Evolutionary conservation across 176 grass and related monocot genomes (phyloP), one percentile per base, ranked within the genome.

Genomic region (Lolium rigidum): DNA sequence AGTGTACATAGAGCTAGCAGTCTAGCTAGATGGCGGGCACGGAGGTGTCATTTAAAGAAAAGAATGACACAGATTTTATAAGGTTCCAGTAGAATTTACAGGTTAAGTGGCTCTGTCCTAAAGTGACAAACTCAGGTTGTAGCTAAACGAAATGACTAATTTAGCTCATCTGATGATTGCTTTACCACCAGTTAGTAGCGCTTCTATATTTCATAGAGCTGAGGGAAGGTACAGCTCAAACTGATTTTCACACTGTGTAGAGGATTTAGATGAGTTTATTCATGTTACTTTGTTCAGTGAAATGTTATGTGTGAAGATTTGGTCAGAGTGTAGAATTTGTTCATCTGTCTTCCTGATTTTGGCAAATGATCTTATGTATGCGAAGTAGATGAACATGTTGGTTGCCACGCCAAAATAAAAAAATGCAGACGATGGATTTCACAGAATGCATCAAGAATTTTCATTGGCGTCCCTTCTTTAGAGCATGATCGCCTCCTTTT

Each of bases 1-100:
- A 84, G 58, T 89, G 87, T 89, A 86, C 67, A 92, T 92, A 89
- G 87, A 89, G 60, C 74, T 86, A 86, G 82, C 86, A 80, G 62
- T 78, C 77, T 85, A 86, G 83, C 68, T 75, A 76, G 73, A 76
- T 26, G 75, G 83, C 44, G 9, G 11, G 54, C 24, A 12, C 54
- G 9, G n/a, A 55, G 9, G 78, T 25, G 86, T 65, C 71, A 86
- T 86, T 41, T 28, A 47, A 74, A 60, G 38, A 59, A 74, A 80
- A 68, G 46, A 79, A 75, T 63, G 87, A 86, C 83, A 47, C 37
- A 35, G 58, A 83, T 77, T 58, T 65, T 44, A 86, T 67, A 81
- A 71, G 62, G 35, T 84, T 60, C 80, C 62, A 65, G 62, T 84
- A 85, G 77, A 85, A 39, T 69, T 91, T 76, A 91, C 59, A 85